Percentiles rank a stretch among this genome's conserved stretches.
Conservation (phyloP, 306 rosid genomes). For the Canavalia gladiata region DNA sequence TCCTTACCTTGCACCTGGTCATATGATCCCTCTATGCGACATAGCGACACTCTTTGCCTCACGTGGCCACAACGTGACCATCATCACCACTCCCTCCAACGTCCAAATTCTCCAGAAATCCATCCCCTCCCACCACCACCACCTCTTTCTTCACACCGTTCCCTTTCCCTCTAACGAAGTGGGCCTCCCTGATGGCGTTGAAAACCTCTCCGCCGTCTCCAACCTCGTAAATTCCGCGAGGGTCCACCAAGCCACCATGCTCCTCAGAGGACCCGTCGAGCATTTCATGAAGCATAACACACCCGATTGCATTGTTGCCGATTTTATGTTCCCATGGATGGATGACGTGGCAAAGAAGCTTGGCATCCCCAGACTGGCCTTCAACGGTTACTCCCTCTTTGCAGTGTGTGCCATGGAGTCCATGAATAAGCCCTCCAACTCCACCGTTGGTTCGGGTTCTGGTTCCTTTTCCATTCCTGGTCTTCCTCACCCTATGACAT, state of each 20-base stretch:
- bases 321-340: conserved; percentile 45
- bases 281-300: conserved; percentile 23
- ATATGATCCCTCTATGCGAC: conserved; percentile 50
- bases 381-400: conserved; percentile 42
- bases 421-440: not conserved
- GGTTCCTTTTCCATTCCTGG: not conserved
- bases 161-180: conserved; percentile 41
- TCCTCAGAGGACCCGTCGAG: conserved; percentile 21
- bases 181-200: conserved; percentile 41
- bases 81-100: conserved; percentile 55
- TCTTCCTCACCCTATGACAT: conserved; percentile 46
- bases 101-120: conserved; percentile 38
- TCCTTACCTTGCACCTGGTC: conserved; percentile 46
- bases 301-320: conserved; percentile 45
- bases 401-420: conserved; percentile 32
- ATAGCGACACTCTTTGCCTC: conserved; percentile 52
- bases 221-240: not conserved
- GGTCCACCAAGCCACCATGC: conserved; percentile 14
- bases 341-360: conserved; percentile 43
- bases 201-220: conserved; percentile 11
- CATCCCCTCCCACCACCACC: not conserved
- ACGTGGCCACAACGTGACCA: conserved; percentile 52
- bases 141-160: conserved; percentile 7
- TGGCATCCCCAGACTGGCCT: conserved; percentile 44
- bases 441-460: not conserved